Conservation (phyloP, 2,329 filamentous ascomycete genomes). For the Fusarium sterilihyphosum region DNA sequence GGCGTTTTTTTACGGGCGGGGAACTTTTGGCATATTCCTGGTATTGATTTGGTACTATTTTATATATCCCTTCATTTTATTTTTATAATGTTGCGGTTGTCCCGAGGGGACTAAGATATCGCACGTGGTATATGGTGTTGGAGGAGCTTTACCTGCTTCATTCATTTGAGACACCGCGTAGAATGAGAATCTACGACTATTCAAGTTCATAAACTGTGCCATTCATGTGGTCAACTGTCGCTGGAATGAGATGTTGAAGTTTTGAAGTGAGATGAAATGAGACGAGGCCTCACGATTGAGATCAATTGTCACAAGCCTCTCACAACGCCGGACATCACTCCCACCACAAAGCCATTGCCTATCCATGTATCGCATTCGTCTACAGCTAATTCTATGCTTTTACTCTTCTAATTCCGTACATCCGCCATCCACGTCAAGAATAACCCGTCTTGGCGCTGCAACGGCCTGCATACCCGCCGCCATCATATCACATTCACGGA, state of each 20-base stretch:
- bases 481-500: constrained; percentile 13
- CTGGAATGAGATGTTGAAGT: neutral
- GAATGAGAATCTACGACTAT: constrained; percentile 1
- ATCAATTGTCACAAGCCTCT: neutral
- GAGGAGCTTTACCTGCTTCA: constrained; percentile 24
- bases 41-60: constrained; percentile 11
- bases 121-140: constrained; percentile 36
- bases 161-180: constrained; percentile 5
- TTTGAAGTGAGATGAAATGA: neutral
- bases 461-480: constrained; percentile 13
- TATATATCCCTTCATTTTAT: neutral
- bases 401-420: constrained; percentile 4
- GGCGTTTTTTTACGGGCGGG: constrained; percentile 39
- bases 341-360: neutral
- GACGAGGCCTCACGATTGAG: neutral
- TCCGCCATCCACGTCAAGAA: constrained; percentile 1
- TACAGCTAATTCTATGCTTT: constrained; percentile 20
- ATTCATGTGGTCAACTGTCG: neutral
- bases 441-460: constrained; percentile 19
- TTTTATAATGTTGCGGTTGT: neutral
- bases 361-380: constrained; percentile 7
- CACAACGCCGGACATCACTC: neutral
- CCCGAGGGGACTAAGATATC: constrained; percentile 9
- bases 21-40: constrained; percentile 25
- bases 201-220: neutral